Base-by-base conservation (phyloP, 768 basidiomycete species). In the Xerocomellus amylosporus region DNA sequence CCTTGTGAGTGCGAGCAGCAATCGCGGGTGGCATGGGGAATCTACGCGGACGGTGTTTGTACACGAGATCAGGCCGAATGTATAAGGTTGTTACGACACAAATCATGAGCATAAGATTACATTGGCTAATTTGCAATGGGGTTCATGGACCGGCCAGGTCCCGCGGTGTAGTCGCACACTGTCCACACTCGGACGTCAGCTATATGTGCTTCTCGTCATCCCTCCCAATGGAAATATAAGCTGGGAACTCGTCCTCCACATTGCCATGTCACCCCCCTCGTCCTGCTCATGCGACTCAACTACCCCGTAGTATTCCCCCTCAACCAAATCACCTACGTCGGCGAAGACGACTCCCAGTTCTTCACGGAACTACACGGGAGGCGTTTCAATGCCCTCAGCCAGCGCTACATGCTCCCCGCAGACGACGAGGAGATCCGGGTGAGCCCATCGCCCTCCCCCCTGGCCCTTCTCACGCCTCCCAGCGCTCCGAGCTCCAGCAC, bases 21-120 rank as follows among this genome's bases (percentile, higher is more conserved):
- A 93, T 68, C 83, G 95, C 55, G 95, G 93, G 53, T 95, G 93
- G 91, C 86, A 89, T 63, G 94, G 93, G 30, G 92, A 94, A 58
- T 88, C 88, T 33, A 95, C 94, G 9, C 80, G 82, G 60, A 94
- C 92, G 14, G 87, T 97, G 12, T 86, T 96, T 67, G 85, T 97
- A 38, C 93, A 96, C 70, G 92, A 95, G 66, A 84, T 97, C 69
- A 91, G 85, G 50, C 49, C 67, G 60, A 69, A 64, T 61, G 53
- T 56, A 66, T 73, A 64, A 72, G 49, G 61, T 71, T 62, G 43
- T 72, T 70, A 70, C 68, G 67, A 61, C 34, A 64, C 10, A 45
- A 45, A 40, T 53, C 53, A 53, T 46, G 52, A 39, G 36, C 51
- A 54, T 54, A 58, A 64, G 64, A 61, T 68, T 72, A 67, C 53